Percentiles rank a stretch among this genome's conserved stretches.
phyloP scores from a whole-genome alignment of 1,284 basidiomycete genomes.

The Irpex sp. region DNA sequence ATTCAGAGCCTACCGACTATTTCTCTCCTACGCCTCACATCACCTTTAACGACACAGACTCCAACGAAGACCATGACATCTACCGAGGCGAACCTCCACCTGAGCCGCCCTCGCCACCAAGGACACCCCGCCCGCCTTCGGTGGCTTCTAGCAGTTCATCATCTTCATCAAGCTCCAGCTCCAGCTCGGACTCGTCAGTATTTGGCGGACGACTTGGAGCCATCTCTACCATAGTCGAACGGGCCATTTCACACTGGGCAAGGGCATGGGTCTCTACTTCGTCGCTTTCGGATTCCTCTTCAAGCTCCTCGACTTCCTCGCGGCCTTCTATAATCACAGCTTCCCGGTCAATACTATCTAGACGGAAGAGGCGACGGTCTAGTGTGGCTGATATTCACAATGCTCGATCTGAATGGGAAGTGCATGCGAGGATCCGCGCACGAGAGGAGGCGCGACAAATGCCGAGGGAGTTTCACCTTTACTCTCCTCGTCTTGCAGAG shows the following conservation, averaged over 20 bases:
- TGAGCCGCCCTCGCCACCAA: constrained; percentile 23
- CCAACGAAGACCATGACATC: constrained; percentile 46
- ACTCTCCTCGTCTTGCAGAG: constrained; percentile 42
- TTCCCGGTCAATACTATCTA: constrained; percentile 38
- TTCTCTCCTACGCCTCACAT: constrained; percentile 14
- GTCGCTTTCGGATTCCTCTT: constrained; percentile 31
- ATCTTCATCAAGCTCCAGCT: constrained; percentile 38
- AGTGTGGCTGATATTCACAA: constrained; percentile 47
- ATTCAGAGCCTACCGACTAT: constrained; percentile 14
- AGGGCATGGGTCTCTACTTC: constrained; percentile 42
- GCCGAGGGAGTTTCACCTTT: constrained; percentile 65
- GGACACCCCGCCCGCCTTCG: constrained; percentile 28
- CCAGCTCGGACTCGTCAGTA: constrained; percentile 27
- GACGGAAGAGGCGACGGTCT: constrained; percentile 39
- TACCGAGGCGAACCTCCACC: constrained; percentile 53
- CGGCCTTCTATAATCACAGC: constrained; percentile 30
- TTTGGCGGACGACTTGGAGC: constrained; percentile 36
- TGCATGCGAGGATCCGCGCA: constrained; percentile 56
- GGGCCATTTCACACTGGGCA: constrained; percentile 45
- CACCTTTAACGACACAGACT: constrained; percentile 18
- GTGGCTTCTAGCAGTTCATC: constrained; percentile 30
- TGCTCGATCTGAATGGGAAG: constrained; percentile 51
- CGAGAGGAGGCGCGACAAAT: constrained; percentile 55
- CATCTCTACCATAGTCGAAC: constrained; percentile 40
- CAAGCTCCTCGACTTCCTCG: constrained; percentile 37